These are phyloP conservation scores for Solanum paucissectum DNA, from an alignment of 257 asterid genomes.

Conservation along the genomic window DNA sequence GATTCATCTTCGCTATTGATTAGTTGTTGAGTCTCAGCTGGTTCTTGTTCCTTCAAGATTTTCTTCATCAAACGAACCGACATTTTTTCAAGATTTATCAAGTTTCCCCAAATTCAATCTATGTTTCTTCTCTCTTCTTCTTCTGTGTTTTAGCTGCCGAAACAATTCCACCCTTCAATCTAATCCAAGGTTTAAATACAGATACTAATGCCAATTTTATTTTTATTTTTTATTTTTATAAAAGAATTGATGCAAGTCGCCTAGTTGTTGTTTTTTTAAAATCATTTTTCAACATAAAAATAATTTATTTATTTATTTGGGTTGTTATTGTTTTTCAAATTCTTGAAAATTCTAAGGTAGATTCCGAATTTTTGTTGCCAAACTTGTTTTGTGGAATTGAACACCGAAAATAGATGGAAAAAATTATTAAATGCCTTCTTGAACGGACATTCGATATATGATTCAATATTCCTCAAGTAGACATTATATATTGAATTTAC, in stretches of 20 bases:
- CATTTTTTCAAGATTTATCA: not conserved
- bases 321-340: not conserved
- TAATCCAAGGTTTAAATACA: not conserved
- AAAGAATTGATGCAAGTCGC: not conserved
- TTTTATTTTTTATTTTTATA: too few relatives aligned
- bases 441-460: not conserved
- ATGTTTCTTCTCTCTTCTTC: not conserved
- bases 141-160: not conserved
- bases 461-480: not conserved
- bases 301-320: too few relatives aligned
- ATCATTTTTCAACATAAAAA: not conserved
- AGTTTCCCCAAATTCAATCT: not conserved
- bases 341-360: not conserved
- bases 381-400: not conserved
- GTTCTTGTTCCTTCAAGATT: conserved; percentile 3
- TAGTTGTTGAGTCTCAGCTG: not conserved
- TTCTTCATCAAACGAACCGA: conserved; percentile 10
- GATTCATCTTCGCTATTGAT: not conserved
- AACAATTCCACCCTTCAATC: not conserved
- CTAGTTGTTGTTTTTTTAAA: not conserved
- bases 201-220: not conserved
- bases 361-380: not conserved
- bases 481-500: too few relatives aligned
- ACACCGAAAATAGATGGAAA: not conserved
- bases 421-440: not conserved